Base-by-base conservation (phyloP, 192 early-diverging fungal genomes). In the Podila horticola region DNA sequence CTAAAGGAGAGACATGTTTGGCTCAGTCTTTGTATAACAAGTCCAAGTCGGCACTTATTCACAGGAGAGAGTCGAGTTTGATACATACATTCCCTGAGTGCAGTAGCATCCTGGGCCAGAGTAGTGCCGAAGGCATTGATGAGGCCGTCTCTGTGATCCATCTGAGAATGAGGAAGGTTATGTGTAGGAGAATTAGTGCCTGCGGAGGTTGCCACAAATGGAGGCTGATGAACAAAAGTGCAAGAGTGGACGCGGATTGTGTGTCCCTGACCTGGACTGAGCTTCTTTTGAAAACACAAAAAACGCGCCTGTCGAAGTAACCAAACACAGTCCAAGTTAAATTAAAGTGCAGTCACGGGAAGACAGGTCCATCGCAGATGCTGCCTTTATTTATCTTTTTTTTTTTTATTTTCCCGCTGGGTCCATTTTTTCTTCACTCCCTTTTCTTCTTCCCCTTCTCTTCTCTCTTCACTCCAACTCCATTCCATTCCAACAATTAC, bases 41-140 rank as follows among this genome's bases (percentile, higher is more conserved):
- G n/a, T 3, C 22, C 34, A 36, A 55, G 20, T 24, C 8, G 8
- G 17, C 52, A 10, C 19, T 5, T 22, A 26, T 55, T 55, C 24
- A 1, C 9, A 11, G 52, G 2, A 55, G 10, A 24, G 2, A 45
- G 11, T 22, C 17, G 15, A 26, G 13, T 41, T 13, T 11, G 49
- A 11, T 33, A 9, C 50, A 31, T 74, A 74, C 72, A 74, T 66
- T 74, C 72, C 30, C 72, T 11, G 6, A 74, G 64, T 1, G 72
- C 72, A 4, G 63, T 15, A 19, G 63, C 52, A 49, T 74, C 60
- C n/a, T 36, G 38, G 41, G 58, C 12, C 15, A 74, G 57, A 36
- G 58, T 74, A 12, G 64, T 29, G 9, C 72, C 72, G 33, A 74
- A 74, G 3, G 24, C 58, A n/a, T 12, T 57, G 62, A 71, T 20